phyloP scores from a whole-genome alignment of 2,329 filamentous ascomycete species.

The Chrysoporthe cubensis region DNA sequence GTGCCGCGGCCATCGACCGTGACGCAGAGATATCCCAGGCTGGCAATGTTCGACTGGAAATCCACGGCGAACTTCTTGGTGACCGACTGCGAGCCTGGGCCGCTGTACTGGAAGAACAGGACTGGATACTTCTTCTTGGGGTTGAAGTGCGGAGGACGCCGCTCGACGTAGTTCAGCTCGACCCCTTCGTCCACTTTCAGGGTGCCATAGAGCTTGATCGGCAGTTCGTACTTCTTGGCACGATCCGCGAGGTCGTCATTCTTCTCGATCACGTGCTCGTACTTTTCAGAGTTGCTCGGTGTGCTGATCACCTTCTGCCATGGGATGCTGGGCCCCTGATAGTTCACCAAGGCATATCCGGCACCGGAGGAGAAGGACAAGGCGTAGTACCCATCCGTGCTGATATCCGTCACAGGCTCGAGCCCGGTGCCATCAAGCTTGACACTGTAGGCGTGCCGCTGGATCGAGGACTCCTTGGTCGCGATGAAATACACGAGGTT shows the following conservation, averaged over 20 bases:
- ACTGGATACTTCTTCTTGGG: slow-evolving; percentile 86
- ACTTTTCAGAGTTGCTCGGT: slow-evolving; percentile 66
- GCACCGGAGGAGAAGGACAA: slow-evolving; percentile 83
- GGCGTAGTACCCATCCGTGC: slow-evolving; percentile 75
- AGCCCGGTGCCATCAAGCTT: slow-evolving; percentile 78
- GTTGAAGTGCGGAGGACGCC: slow-evolving; percentile 87
- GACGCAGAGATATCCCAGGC: slow-evolving; percentile 88
- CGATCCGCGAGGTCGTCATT: slow-evolving; percentile 72
- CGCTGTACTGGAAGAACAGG: slow-evolving; percentile 92
- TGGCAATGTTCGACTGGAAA: slow-evolving; percentile 88
- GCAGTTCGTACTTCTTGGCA: slow-evolving; percentile 78
- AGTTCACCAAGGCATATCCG: slow-evolving; percentile 82
- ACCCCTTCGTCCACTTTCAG: slow-evolving; percentile 78
- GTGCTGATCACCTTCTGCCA: slow-evolving; percentile 91
- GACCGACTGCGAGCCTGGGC: slow-evolving; percentile 90
- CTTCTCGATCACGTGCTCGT: slow-evolving; percentile 75
- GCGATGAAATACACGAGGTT: slow-evolving; percentile 91
- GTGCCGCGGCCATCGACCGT: slow-evolving; percentile 94
- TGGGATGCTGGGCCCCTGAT: slow-evolving; percentile 82
- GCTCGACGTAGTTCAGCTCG: slow-evolving; percentile 74
- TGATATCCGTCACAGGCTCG: slow-evolving; percentile 73
- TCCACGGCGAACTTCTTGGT: slow-evolving; percentile 80
- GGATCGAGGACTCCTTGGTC: slow-evolving; percentile 84
- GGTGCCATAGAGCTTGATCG: slow-evolving; percentile 79
- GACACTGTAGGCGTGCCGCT: slow-evolving; percentile 91